Conservation (phyloP, 176 grass and related monocot genomes). For the Leersia perrieri region DNA sequence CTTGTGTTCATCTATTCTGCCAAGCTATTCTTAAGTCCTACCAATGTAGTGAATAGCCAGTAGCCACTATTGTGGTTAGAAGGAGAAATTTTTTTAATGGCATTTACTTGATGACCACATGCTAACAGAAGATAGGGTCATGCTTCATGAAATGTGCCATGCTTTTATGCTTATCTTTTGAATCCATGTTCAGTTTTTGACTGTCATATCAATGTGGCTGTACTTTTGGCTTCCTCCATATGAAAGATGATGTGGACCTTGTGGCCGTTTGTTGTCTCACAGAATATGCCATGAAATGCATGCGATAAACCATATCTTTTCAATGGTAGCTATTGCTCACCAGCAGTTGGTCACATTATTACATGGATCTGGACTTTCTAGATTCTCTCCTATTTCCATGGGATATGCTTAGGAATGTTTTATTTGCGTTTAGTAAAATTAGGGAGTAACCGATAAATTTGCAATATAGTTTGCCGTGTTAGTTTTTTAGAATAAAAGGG, state of each 20-base stretch:
- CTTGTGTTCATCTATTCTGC: neutral
- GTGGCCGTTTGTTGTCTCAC: neutral
- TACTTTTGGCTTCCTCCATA: neutral
- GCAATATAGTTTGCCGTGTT: neutral
- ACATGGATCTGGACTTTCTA: slow-evolving; percentile 4
- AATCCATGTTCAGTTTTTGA: neutral
- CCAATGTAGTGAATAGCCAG: neutral
- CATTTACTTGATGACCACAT: neutral
- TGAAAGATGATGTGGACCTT: neutral
- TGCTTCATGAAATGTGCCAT: neutral
- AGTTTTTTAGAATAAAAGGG: neutral
- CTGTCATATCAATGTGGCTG: neutral
- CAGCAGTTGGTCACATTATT: neutral
- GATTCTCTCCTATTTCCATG: neutral
- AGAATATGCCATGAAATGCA: neutral
- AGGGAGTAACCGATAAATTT: neutral
- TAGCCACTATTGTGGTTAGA: neutral
- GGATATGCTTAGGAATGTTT: slow-evolving; percentile 8
- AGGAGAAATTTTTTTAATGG: neutral
- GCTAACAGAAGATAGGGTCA: neutral
- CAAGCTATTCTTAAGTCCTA: neutral
- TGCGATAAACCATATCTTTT: neutral
- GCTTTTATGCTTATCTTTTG: neutral
- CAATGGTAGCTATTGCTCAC: neutral
- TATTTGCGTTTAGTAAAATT: neutral